These are phyloP conservation scores for Quercus bicolor DNA, from an alignment of 306 rosid species.

Conservation along the genomic window DNA sequence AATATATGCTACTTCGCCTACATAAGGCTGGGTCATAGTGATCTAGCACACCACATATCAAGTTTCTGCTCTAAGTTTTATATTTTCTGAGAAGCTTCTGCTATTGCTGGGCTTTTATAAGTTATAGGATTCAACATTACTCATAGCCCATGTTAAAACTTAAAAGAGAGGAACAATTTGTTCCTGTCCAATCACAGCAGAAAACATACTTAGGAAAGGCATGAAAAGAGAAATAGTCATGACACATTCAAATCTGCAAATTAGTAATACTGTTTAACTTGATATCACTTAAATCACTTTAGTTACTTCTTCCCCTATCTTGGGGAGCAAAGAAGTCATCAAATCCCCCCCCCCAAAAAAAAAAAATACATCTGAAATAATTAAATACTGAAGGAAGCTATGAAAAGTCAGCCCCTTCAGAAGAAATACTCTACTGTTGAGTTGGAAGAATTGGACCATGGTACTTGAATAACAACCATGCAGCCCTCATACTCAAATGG, in stretches of 20 bases:
- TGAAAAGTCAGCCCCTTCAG: slow-evolving; percentile 8
- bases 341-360: slow-evolving; percentile 18
- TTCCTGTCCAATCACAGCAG: too few species aligned
- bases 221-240: too few species aligned
- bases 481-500: slow-evolving; percentile 47
- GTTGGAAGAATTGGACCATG: slow-evolving; percentile 69
- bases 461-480: slow-evolving; percentile 65
- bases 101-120: too few species aligned
- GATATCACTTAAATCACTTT: not conserved
- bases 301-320: not conserved
- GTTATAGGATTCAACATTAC: too few species aligned
- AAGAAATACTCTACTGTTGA: slow-evolving; percentile 47
- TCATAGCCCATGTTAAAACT: too few species aligned
- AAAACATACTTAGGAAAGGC: too few species aligned
- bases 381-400: not conserved
- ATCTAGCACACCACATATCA: too few species aligned
- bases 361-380: slow-evolving; percentile 8
- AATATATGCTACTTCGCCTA: too few species aligned
- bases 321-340: slow-evolving; percentile 3
- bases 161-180: too few species aligned
- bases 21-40: too few species aligned
- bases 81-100: too few species aligned
- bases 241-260: not conserved
- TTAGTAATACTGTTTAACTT: not conserved
- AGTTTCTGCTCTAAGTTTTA: too few species aligned